A percentile compares a stretch with the other conserved stretches of the same genome.
These are phyloP conservation scores for Rubia tinctorum DNA, from an alignment of 305 asterid genomes.

Conservation along the genomic window DNA sequence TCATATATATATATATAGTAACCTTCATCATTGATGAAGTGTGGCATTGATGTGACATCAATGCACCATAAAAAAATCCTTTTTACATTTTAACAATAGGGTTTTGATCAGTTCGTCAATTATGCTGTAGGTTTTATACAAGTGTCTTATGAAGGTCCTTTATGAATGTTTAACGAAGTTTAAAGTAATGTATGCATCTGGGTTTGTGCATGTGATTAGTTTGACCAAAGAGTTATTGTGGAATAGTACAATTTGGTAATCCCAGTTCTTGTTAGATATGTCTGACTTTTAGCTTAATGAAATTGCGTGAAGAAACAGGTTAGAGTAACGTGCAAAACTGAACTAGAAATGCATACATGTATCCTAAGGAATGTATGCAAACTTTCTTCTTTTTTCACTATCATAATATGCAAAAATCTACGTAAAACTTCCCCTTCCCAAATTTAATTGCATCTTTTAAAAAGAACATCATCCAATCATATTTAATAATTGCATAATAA, in stretches of 20 bases:
- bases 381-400: too few relatives aligned
- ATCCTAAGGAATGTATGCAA: background rate
- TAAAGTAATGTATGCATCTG: background rate
- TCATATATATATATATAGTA: too few relatives aligned
- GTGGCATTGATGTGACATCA: too few relatives aligned
- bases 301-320: slow-evolving; percentile 13
- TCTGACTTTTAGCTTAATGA: background rate
- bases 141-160: background rate
- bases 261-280: slow-evolving; percentile 3
- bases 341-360: background rate
- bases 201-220: background rate
- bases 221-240: slow-evolving; percentile 1
- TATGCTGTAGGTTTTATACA: background rate
- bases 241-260: background rate
- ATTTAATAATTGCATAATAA: too few relatives aligned
- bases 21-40: too few relatives aligned
- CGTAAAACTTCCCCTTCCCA: too few relatives aligned
- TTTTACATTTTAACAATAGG: too few relatives aligned
- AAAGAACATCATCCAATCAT: too few relatives aligned
- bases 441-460: too few relatives aligned
- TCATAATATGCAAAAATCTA: too few relatives aligned
- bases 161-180: background rate
- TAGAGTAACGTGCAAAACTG: slow-evolving; percentile 2
- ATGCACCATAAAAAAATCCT: too few relatives aligned
- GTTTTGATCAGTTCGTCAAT: too few relatives aligned